phyloP scores from a whole-genome alignment of 2,329 filamentous ascomycete species.

The Helotiales sp. region DNA sequence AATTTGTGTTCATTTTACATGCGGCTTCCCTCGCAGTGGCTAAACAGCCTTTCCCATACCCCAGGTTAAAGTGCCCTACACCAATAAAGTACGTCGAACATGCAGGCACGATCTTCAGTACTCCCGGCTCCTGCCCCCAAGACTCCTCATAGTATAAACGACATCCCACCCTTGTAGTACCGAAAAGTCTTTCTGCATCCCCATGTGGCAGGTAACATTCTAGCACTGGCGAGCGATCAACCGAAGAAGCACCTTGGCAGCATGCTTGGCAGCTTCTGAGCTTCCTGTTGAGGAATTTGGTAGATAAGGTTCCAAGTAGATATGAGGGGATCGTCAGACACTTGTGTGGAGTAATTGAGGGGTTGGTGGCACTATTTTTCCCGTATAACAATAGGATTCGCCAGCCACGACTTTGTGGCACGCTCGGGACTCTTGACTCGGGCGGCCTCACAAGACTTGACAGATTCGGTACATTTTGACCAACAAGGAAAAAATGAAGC shows the following conservation, averaged over 20 bases:
- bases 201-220: slow-evolving; percentile 5
- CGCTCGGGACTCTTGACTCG: neutral
- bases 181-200: neutral
- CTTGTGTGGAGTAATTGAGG: neutral
- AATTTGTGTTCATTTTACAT: neutral
- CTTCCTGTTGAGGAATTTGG: slow-evolving; percentile 3
- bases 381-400: neutral
- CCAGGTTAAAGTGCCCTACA: neutral
- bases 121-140: neutral
- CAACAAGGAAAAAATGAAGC: neutral
- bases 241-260: neutral
- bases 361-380: neutral
- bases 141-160: neutral
- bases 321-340: slow-evolving; percentile 3
- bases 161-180: neutral
- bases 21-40: neutral
- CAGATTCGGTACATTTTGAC: neutral
- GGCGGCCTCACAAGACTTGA: no score
- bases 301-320: slow-evolving; percentile 4
- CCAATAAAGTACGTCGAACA: neutral
- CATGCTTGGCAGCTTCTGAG: slow-evolving; percentile 8
- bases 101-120: slow-evolving; percentile 1
- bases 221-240: neutral
- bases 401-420: neutral
- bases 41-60: neutral